Percentiles rank a stretch among this genome's conserved stretches.
Evolutionary conservation across 768 basidiomycete genomes (phyloP).

Genomic region (Tylopilus intermedius): DNA sequence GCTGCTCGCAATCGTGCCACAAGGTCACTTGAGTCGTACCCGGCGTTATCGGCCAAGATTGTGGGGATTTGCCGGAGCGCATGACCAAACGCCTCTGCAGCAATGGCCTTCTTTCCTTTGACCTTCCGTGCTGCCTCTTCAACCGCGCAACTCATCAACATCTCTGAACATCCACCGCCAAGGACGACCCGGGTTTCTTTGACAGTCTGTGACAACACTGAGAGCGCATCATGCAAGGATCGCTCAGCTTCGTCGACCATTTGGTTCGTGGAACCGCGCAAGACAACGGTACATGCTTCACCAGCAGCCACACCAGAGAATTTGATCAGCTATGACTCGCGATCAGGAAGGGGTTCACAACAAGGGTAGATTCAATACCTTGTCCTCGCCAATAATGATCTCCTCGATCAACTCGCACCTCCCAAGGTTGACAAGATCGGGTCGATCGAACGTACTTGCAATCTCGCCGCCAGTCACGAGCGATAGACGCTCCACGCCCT

Average conservation of each 20-base stretch:
- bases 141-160: slow-evolving; percentile 93
- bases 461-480: slow-evolving; percentile 98
- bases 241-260: slow-evolving; percentile 99
- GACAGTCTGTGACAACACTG: slow-evolving; percentile 94
- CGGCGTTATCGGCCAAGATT: slow-evolving; percentile 95
- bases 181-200: slow-evolving; percentile 93
- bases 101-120: slow-evolving; percentile 93
- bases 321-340: slow-evolving; percentile 78
- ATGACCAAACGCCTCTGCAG: slow-evolving; percentile 84
- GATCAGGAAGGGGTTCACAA: background rate
- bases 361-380: slow-evolving; percentile 45
- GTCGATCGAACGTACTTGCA: slow-evolving; percentile 89
- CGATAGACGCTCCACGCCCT: slow-evolving; percentile 93
- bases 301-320: slow-evolving; percentile 99
- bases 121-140: slow-evolving; percentile 82
- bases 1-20: slow-evolving; percentile 86
- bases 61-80: slow-evolving; percentile 94
- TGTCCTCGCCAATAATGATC: slow-evolving; percentile 99
- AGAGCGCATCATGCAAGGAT: slow-evolving; percentile 94
- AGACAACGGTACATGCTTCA: slow-evolving; percentile 95
- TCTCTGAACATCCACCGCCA: slow-evolving; percentile 97
- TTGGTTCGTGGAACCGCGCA: slow-evolving; percentile 94
- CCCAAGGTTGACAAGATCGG: slow-evolving; percentile 89
- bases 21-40: slow-evolving; percentile 94
- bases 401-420: slow-evolving; percentile 94